These are phyloP conservation scores for Clarkia xantiana DNA, from an alignment of 345 rosid genomes.

Conservation along the genomic window DNA sequence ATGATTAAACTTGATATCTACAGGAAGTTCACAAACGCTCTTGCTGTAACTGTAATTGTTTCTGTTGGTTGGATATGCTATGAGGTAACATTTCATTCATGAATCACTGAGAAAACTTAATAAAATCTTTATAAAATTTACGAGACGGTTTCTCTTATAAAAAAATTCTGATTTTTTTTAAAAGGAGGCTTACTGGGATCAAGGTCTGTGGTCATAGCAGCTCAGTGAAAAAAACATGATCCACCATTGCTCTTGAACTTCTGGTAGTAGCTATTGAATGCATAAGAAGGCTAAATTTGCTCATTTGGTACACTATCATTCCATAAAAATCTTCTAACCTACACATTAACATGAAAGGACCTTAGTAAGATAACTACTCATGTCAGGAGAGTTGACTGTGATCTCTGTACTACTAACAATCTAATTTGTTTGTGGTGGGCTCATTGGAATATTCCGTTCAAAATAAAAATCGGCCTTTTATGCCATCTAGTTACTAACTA, in stretches of 20 bases:
- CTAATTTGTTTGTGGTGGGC: too few species aligned
- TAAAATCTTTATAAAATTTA: too few species aligned
- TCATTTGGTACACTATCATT: background rate
- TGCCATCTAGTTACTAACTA: too few species aligned
- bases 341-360: too few species aligned
- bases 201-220: slow-evolving; percentile 55
- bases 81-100: slow-evolving; percentile 36
- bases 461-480: too few species aligned
- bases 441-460: too few species aligned
- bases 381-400: too few species aligned
- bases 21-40: slow-evolving; percentile 89
- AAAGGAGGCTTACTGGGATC: slow-evolving; percentile 49
- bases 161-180: too few species aligned
- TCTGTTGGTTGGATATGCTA: slow-evolving; percentile 98
- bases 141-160: too few species aligned
- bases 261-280: slow-evolving; percentile 68
- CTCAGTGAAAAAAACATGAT: slow-evolving; percentile 68
- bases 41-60: slow-evolving; percentile 80
- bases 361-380: too few species aligned
- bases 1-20: slow-evolving; percentile 73
- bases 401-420: too few species aligned
- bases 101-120: background rate
- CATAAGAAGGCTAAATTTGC: slow-evolving; percentile 25
- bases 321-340: too few species aligned
- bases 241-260: slow-evolving; percentile 46